Evolutionary conservation across 352 stramenopile genomes (phyloP).

Genomic region (Globisporangium nunn): DNA sequence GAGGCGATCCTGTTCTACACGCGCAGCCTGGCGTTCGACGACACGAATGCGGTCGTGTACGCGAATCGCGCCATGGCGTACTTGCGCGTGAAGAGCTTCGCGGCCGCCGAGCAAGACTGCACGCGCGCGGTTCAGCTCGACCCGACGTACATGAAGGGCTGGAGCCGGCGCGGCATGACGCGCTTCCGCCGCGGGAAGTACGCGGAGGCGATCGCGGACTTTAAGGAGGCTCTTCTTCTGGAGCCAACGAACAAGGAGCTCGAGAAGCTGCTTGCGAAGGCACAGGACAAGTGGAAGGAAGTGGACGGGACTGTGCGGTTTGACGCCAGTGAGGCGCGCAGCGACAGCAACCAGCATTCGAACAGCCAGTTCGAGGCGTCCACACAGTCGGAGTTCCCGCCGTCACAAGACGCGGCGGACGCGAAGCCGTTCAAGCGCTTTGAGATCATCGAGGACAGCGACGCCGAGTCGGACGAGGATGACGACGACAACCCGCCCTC

Average conservation of each 20-base stretch:
- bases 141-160: constrained; percentile 83
- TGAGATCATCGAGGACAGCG: constrained; percentile 48
- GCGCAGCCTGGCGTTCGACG: constrained; percentile 78
- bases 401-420: not conserved
- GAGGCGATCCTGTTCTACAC: constrained; percentile 87
- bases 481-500: not conserved
- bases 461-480: constrained; percentile 15
- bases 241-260: constrained; percentile 71
- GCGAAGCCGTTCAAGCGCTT: constrained; percentile 33
- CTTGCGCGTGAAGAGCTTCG: constrained; percentile 79
- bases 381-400: not conserved
- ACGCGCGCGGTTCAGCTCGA: constrained; percentile 70
- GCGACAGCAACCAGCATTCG: constrained; percentile 16
- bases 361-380: not conserved
- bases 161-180: constrained; percentile 82
- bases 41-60: constrained; percentile 70
- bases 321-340: not conserved
- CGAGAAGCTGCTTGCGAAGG: constrained; percentile 73
- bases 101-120: constrained; percentile 84
- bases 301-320: constrained; percentile 34
- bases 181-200: constrained; percentile 86
- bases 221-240: constrained; percentile 53
- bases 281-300: constrained; percentile 59
- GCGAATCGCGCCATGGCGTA: constrained; percentile 84
- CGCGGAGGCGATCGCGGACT: constrained; percentile 73